These are phyloP conservation scores for Trichoderma guizhouense DNA, from an alignment of 2,329 filamentous ascomycete species.

Conservation along the genomic window DNA sequence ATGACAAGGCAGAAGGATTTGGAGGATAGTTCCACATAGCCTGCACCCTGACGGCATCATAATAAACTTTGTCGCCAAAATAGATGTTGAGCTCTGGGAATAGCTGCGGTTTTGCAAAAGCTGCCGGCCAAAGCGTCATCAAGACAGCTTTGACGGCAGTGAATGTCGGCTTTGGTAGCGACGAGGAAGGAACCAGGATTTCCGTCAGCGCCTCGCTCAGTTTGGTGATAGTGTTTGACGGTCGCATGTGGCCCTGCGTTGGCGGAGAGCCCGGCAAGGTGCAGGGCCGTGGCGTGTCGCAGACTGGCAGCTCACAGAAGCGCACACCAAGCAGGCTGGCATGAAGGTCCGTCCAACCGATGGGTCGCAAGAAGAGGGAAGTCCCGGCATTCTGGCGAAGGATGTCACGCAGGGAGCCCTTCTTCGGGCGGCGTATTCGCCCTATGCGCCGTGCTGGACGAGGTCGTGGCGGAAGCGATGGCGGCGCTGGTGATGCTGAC, in stretches of 20 bases:
- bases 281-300: conserved; percentile 40
- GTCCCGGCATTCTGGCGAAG: conserved; percentile 47
- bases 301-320: conserved; percentile 43
- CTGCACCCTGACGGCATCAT: conserved; percentile 45
- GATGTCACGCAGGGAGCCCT: conserved; percentile 51
- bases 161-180: conserved; percentile 35
- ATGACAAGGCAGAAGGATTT: conserved; percentile 25
- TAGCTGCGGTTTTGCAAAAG: conserved; percentile 30
- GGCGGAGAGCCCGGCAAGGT: conserved; percentile 33
- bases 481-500: conserved; percentile 17
- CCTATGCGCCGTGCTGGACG: conserved; percentile 6
- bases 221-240: conserved; percentile 41
- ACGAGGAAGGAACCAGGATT: conserved; percentile 36
- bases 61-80: conserved; percentile 46
- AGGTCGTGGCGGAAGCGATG: conserved; percentile 17
- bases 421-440: conserved; percentile 39
- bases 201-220: conserved; percentile 44
- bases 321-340: conserved; percentile 44
- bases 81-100: conserved; percentile 46
- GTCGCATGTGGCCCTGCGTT: conserved; percentile 35
- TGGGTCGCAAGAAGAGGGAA: conserved; percentile 50
- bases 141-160: conserved; percentile 45
- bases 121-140: conserved; percentile 42
- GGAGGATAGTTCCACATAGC: conserved; percentile 46
- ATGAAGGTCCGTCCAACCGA: conserved; percentile 56